These are phyloP conservation scores for Rhodomyrtus psidioides DNA, from an alignment of 441 rosid genomes.

Conservation along the genomic window DNA sequence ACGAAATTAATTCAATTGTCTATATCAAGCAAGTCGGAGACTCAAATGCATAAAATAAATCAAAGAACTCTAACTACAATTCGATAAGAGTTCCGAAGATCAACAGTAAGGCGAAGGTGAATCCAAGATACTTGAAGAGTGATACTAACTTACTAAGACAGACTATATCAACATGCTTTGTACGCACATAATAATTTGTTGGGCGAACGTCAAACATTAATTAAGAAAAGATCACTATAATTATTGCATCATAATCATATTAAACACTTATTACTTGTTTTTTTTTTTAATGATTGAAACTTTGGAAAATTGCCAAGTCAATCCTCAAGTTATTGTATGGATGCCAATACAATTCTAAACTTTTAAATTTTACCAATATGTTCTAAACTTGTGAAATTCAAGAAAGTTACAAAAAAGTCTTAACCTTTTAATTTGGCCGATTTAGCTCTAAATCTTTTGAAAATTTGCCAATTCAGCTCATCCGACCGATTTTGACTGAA, in stretches of 20 bases:
- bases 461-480: no score
- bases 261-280: not conserved
- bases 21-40: not conserved
- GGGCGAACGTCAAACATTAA: not conserved
- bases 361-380: accelerated
- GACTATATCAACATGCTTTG: not conserved
- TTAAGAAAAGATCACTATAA: not conserved
- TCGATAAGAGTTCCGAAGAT: not conserved
- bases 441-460: no score
- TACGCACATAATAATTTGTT: not conserved
- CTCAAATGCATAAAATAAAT: not conserved
- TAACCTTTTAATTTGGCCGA: no score
- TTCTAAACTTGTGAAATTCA: no score
- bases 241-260: not conserved
- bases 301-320: not conserved
- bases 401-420: no score
- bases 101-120: not conserved
- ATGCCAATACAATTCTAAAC: accelerated
- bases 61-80: not conserved
- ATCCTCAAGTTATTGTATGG: not conserved
- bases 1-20: not conserved
- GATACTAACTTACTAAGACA: not conserved
- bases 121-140: not conserved
- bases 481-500: no score
- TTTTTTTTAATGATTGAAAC: not conserved